Conservation (phyloP, 768 basidiomycete genomes). For the Termitomyces heimii region DNA sequence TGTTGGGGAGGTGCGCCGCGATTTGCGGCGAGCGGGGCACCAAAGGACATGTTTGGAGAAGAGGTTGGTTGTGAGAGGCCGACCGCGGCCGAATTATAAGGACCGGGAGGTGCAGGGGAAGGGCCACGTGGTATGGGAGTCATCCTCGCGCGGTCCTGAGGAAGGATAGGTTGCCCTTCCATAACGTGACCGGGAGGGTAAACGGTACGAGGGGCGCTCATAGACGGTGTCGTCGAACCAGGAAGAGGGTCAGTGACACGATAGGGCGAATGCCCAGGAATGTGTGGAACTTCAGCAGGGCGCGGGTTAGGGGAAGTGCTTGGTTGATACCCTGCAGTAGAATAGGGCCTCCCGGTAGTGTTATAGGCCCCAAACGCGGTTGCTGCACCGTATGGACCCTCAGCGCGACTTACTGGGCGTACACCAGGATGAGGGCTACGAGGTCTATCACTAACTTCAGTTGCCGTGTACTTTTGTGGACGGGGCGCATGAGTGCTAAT, state of each 20-base stretch:
- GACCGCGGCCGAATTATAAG: conserved; percentile 15
- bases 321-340: conserved; percentile 14
- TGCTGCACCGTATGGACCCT: conserved; percentile 26
- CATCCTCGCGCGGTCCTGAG: conserved; percentile 31
- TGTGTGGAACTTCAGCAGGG: conserved; percentile 35
- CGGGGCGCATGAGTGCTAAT: conserved; percentile 26
- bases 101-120: conserved; percentile 11
- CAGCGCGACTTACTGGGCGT: conserved; percentile 14
- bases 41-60: conserved; percentile 27
- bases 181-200: conserved; percentile 55
- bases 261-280: conserved; percentile 12
- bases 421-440: conserved; percentile 34
- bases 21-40: conserved; percentile 21
- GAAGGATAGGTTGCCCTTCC: conserved; percentile 44
- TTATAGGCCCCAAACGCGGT: conserved; percentile 25
- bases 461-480: conserved; percentile 40
- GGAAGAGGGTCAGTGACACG: conserved; percentile 1
- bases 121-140: conserved; percentile 46
- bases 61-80: conserved; percentile 16
- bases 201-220: conserved; percentile 20
- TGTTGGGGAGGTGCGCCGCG: conserved; percentile 28
- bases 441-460: conserved; percentile 29
- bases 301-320: conserved; percentile 38
- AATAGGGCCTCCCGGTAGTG: conserved; percentile 14
- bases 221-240: conserved; percentile 36